These are phyloP conservation scores for Dendrothele bispora DNA, from an alignment of 768 basidiomycete genomes.

Conservation along the genomic window DNA sequence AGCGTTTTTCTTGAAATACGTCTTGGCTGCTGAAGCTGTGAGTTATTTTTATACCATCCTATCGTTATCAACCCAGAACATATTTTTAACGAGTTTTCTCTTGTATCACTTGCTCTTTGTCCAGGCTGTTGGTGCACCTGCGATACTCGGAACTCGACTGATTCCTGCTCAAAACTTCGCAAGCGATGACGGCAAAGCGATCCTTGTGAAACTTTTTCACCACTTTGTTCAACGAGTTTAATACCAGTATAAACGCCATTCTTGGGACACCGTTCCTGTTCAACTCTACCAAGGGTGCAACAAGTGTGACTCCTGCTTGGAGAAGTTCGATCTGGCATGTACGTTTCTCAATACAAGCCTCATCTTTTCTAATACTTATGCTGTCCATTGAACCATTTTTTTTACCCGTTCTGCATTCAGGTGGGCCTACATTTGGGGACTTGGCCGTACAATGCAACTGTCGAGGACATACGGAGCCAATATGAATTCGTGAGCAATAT, in stretches of 20 bases:
- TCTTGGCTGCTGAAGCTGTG: constrained; percentile 21
- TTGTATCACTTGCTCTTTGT: not conserved
- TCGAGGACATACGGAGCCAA: constrained; percentile 9
- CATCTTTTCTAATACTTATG: not conserved
- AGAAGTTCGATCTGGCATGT: constrained; percentile 21
- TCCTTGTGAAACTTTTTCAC: constrained; percentile 14
- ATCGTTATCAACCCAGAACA: no score
- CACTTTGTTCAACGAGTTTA: constrained; percentile 7
- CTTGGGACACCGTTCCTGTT: constrained; percentile 17
- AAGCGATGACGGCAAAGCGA: constrained; percentile 16
- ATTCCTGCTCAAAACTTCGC: constrained; percentile 23
- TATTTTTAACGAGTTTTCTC: not conserved
- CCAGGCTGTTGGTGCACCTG: constrained; percentile 24
- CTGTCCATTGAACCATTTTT: no score
- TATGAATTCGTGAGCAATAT: constrained; percentile 14
- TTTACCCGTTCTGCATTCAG: constrained; percentile 2
- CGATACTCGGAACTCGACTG: constrained; percentile 25
- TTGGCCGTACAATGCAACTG: constrained; percentile 21
- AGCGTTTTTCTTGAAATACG: constrained; percentile 31
- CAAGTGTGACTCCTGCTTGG: constrained; percentile 23
- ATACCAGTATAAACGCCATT: constrained; percentile 19
- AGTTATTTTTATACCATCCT: constrained; percentile 11
- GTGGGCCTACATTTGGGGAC: constrained; percentile 13
- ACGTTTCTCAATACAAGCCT: no score
- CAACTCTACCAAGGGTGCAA: constrained; percentile 14